Evolutionary conservation across 192 early-diverging fungal genomes (phyloP).

Genomic region (Podila epicladia): DNA sequence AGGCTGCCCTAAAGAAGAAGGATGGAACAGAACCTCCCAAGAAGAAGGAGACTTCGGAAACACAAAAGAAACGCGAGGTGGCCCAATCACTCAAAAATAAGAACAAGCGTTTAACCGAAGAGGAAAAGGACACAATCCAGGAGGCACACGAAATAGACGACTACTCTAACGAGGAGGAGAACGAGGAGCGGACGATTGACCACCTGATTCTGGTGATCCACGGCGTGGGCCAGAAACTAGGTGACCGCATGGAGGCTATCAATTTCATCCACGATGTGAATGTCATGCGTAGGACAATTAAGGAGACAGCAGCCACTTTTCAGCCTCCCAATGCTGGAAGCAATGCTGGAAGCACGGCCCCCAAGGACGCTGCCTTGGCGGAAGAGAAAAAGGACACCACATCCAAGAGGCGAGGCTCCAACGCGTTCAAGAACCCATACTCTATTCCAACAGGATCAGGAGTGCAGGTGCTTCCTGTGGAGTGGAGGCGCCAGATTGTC

Average conservation of each 20-base stretch:
- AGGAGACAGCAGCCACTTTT: constrained; percentile 54
- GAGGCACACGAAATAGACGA: constrained; percentile 59
- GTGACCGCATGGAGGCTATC: constrained; percentile 74
- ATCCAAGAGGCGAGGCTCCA: constrained; percentile 9
- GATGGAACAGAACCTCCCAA: constrained; percentile 35
- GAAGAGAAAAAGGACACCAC: constrained; percentile 17
- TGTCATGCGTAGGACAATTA: constrained; percentile 73
- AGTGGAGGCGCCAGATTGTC: constrained; percentile 83
- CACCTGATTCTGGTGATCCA: constrained; percentile 88
- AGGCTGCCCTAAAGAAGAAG: constrained; percentile 51
- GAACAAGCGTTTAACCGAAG: constrained; percentile 37
- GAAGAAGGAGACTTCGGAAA: constrained; percentile 45
- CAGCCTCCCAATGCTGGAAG: constrained; percentile 24
- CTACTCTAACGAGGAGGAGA: constrained; percentile 60
- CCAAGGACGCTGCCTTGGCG: constrained; percentile 7
- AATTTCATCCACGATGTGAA: constrained; percentile 78
- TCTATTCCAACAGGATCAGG: constrained; percentile 49
- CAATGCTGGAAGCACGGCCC: constrained; percentile 23
- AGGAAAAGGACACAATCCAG: constrained; percentile 53
- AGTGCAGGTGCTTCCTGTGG: constrained; percentile 83
- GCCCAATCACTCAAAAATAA: constrained; percentile 44
- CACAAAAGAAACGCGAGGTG: constrained; percentile 31
- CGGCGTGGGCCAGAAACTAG: constrained; percentile 88
- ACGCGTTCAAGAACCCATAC: constrained; percentile 29
- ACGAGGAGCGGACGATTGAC: constrained; percentile 74